Percentiles rank a stretch among this genome's conserved stretches.
These are phyloP conservation scores for Cyphellophora europaea DNA, from an alignment of 2,329 filamentous ascomycete species.

Conservation along the genomic window DNA sequence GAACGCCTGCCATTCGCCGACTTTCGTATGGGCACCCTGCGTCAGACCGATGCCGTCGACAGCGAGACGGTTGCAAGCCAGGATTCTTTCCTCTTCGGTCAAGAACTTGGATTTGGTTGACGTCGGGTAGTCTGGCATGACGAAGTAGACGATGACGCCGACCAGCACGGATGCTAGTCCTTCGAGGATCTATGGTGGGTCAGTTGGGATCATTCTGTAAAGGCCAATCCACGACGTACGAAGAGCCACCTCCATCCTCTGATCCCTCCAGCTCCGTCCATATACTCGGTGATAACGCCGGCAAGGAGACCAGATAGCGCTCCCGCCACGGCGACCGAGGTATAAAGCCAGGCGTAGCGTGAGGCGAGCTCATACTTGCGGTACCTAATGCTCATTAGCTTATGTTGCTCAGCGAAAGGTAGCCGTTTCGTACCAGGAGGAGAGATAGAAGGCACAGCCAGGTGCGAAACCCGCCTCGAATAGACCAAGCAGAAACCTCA, in stretches of 20 bases:
- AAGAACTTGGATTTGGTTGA: conserved; percentile 34
- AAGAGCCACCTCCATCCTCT: conserved; percentile 40
- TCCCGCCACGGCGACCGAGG: conserved; percentile 52
- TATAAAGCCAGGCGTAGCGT: conserved; percentile 47
- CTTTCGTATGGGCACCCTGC: conserved; percentile 11
- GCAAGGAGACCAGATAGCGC: conserved; percentile 50
- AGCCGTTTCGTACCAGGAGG: conserved; percentile 31
- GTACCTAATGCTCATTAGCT: too few species aligned
- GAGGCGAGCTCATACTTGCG: conserved; percentile 33
- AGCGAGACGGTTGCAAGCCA: conserved; percentile 19
- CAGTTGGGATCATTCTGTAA: conserved; percentile 15
- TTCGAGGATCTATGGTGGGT: conserved; percentile 23
- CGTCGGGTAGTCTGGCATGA: conserved; percentile 41
- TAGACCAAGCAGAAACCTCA: conserved; percentile 39
- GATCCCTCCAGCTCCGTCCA: conserved; percentile 23
- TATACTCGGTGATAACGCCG: conserved; percentile 48
- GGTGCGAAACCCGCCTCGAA: conserved; percentile 53
- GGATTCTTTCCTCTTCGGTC: conserved; percentile 29
- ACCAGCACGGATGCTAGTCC: conserved; percentile 27
- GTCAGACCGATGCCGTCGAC: conserved; percentile 18
- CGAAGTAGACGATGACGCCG: conserved; percentile 32
- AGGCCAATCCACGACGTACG: conserved; percentile 21
- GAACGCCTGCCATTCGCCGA: conserved; percentile 19
- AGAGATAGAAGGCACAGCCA: conserved; percentile 54
- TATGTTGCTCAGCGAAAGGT: too few species aligned